These are phyloP conservation scores for Solanum neorickii DNA, from an alignment of 257 asterid species.

Conservation along the genomic window DNA sequence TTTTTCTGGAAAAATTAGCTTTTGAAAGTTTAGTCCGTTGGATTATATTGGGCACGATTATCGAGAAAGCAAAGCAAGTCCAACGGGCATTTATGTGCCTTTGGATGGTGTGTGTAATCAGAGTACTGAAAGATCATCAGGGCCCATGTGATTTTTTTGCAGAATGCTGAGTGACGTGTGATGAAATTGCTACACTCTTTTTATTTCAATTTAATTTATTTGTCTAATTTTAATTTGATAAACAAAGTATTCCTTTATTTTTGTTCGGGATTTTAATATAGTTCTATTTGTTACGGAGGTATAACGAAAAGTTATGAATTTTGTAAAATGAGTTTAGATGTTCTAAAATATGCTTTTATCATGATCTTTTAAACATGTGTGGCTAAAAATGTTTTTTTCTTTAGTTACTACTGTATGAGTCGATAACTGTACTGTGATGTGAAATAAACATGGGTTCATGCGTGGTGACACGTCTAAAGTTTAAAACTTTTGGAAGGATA, in stretches of 20 bases:
- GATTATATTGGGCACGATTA: constrained; percentile 3
- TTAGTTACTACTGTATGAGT: background rate
- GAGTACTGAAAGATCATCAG: background rate
- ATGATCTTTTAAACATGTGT: too few species aligned
- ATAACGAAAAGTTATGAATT: too few species aligned
- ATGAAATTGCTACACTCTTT: background rate
- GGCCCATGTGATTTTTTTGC: constrained; percentile 11
- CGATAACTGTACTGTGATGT: background rate
- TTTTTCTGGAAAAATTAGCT: background rate
- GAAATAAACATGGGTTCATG: background rate
- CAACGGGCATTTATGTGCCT: background rate
- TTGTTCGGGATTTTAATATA: too few species aligned
- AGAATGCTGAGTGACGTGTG: constrained; percentile 9
- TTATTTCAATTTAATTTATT: too few species aligned
- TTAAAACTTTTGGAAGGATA: background rate
- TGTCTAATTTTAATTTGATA: too few species aligned
- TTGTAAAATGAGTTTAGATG: too few species aligned
- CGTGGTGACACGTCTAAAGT: constrained; percentile 17
- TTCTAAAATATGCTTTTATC: too few species aligned
- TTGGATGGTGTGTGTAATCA: background rate
- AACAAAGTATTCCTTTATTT: too few species aligned
- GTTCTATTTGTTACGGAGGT: too few species aligned
- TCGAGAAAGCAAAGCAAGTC: background rate
- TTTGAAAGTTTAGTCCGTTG: constrained; percentile 15
- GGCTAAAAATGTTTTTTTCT: too few species aligned